A percentile compares a stretch with the other conserved stretches of the same genome.
Conservation (phyloP, 805 yeast genomes). For the Saccharomycopsis capsularis region DNA sequence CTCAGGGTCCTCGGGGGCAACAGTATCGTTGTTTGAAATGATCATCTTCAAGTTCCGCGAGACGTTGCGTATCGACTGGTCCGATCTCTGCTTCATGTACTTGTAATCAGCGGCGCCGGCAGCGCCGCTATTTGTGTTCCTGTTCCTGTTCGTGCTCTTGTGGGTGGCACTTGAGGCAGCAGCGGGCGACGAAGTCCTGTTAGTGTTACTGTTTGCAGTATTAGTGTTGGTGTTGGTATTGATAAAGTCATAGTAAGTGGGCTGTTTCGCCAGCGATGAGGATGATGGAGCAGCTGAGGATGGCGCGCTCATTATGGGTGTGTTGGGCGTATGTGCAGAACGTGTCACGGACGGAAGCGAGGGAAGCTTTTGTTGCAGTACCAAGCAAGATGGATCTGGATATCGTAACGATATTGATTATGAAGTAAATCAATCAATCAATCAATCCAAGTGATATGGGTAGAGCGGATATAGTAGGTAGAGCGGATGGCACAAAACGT, state of each 20-base stretch:
- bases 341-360: too few species aligned
- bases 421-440: too few species aligned
- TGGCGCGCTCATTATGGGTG: too few species aligned
- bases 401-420: too few species aligned
- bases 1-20: not conserved
- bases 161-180: not conserved
- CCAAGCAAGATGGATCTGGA: too few species aligned
- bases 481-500: too few species aligned
- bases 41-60: not conserved
- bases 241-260: constrained; percentile 6
- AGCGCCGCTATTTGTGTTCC: not conserved
- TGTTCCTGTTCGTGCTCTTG: not conserved
- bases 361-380: too few species aligned
- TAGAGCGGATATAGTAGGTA: too few species aligned
- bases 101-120: not conserved
- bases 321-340: too few species aligned
- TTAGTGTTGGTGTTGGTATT: not conserved
- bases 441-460: too few species aligned
- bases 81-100: constrained; percentile 4
- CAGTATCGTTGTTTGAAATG: not conserved
- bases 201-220: too few species aligned
- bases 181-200: not conserved
- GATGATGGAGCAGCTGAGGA: too few species aligned
- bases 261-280: not conserved
- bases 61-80: not conserved